Conservation (phyloP, 1,139 yeast species). For the Suhomyces panamericanus region DNA sequence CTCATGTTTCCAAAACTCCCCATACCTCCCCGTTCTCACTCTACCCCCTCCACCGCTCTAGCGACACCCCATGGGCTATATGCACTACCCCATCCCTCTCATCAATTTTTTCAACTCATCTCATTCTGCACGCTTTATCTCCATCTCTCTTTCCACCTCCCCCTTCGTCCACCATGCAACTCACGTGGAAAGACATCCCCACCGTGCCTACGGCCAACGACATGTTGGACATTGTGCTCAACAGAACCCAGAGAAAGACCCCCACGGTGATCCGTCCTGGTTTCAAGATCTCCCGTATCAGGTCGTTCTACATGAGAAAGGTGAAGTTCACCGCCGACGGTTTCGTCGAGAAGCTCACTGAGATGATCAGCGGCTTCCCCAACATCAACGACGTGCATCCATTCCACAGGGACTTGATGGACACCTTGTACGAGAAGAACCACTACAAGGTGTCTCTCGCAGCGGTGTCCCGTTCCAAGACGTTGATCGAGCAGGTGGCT, state of each 20-base stretch:
- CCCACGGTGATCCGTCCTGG: constrained; percentile 98
- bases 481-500: constrained; percentile 91
- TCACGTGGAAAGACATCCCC: constrained; percentile 97
- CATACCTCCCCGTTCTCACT: neutral
- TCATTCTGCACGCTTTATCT: neutral
- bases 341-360: constrained; percentile 86
- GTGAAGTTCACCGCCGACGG: constrained; percentile 96
- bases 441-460: constrained; percentile 98
- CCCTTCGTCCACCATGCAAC: constrained; percentile 61
- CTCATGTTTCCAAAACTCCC: neutral
- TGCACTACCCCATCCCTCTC: constrained; percentile 3
- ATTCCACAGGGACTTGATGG: constrained; percentile 96
- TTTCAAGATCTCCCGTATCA: constrained; percentile 90
- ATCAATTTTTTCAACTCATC: constrained; percentile 5
- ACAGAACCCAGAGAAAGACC: constrained; percentile 96
- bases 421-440: constrained; percentile 94
- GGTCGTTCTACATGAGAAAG: constrained; percentile 98
- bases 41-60: neutral
- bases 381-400: constrained; percentile 97
- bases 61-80: neutral
- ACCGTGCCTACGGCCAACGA: constrained; percentile 91
- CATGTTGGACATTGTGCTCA: constrained; percentile 91
- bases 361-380: constrained; percentile 85
- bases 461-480: constrained; percentile 89
- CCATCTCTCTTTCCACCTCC: constrained; percentile 1